These are phyloP conservation scores for Penicillium sp. DNA, from an alignment of 2,329 filamentous ascomycete species.

Conservation along the genomic window DNA sequence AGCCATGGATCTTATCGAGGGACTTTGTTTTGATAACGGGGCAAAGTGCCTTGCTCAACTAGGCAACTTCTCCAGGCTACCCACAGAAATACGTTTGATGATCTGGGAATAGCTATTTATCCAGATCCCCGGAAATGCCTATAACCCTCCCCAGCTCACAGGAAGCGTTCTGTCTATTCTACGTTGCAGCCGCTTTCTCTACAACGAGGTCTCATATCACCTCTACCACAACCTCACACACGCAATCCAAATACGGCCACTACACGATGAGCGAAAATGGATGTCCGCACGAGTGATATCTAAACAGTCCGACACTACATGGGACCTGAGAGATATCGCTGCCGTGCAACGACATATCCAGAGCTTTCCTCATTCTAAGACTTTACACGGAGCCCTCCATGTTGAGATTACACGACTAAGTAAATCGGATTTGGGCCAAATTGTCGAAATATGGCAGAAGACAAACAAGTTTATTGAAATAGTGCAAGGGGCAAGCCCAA, in stretches of 20 bases:
- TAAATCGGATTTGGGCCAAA: too few species aligned
- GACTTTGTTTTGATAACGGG: neutral
- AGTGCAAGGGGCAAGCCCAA: too few species aligned
- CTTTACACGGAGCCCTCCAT: too few species aligned
- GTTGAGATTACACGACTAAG: too few species aligned
- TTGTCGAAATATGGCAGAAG: too few species aligned
- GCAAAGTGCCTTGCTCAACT: neutral
- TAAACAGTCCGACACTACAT: neutral
- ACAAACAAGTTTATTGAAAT: too few species aligned
- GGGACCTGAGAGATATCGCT: neutral
- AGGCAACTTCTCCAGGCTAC: constrained; percentile 2
- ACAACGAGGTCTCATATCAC: constrained; percentile 6
- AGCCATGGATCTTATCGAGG: neutral
- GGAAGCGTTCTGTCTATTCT: constrained; percentile 4
- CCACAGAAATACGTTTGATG: constrained; percentile 3
- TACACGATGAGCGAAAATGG: neutral
- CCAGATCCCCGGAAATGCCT: neutral
- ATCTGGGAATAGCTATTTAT: constrained; percentile 6
- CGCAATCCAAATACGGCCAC: neutral
- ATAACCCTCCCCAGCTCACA: neutral
- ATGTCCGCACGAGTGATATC: neutral
- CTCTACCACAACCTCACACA: neutral
- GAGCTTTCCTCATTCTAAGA: too few species aligned
- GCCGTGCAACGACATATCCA: neutral
- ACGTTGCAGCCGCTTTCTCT: constrained; percentile 1